Percentiles rank a stretch among this genome's conserved stretches.
These are phyloP conservation scores for Omphalotus guepiniiformis DNA, from an alignment of 768 basidiomycete genomes.

Conservation along the genomic window DNA sequence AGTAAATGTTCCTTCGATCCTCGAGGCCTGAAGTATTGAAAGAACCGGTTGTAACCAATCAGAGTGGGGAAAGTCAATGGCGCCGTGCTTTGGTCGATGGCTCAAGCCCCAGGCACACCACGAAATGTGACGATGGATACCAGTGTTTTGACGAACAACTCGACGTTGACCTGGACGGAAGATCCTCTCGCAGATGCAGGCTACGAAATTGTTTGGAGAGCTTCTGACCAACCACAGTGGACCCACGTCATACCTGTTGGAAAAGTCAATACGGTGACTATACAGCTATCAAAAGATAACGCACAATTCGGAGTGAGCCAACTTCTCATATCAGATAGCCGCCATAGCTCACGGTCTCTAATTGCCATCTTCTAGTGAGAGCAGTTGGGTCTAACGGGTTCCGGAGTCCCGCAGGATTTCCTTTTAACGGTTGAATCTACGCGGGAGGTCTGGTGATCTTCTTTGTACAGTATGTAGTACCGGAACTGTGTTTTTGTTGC, in stretches of 20 bases:
- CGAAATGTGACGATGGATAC: slow-evolving; percentile 44
- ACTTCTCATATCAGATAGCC: not conserved
- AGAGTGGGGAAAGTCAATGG: slow-evolving; percentile 44
- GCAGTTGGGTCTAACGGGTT: slow-evolving; percentile 50
- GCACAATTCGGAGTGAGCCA: slow-evolving; percentile 39
- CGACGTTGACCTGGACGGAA: slow-evolving; percentile 42
- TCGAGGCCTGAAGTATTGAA: not conserved
- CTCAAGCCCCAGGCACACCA: slow-evolving; percentile 51
- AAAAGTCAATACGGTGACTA: slow-evolving; percentile 33
- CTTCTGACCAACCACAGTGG: slow-evolving; percentile 44
- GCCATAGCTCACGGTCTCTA: not conserved
- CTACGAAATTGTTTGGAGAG: slow-evolving; percentile 51
- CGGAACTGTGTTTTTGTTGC: too few species aligned
- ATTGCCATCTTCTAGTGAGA: slow-evolving; percentile 17
- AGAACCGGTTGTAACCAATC: not conserved
- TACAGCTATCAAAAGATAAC: slow-evolving; percentile 47
- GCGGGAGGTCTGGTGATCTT: not conserved
- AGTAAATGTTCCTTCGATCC: not conserved
- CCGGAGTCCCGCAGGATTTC: slow-evolving; percentile 47
- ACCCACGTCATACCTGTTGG: slow-evolving; percentile 47
- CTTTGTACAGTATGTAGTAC: too few species aligned
- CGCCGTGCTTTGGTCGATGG: slow-evolving; percentile 50
- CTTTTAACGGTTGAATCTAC: slow-evolving; percentile 9
- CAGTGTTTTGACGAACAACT: slow-evolving; percentile 48
- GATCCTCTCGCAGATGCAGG: slow-evolving; percentile 40